Evolutionary conservation across 1,139 yeast species (phyloP).

Genomic region (Cylindricascospora bacillispora): DNA sequence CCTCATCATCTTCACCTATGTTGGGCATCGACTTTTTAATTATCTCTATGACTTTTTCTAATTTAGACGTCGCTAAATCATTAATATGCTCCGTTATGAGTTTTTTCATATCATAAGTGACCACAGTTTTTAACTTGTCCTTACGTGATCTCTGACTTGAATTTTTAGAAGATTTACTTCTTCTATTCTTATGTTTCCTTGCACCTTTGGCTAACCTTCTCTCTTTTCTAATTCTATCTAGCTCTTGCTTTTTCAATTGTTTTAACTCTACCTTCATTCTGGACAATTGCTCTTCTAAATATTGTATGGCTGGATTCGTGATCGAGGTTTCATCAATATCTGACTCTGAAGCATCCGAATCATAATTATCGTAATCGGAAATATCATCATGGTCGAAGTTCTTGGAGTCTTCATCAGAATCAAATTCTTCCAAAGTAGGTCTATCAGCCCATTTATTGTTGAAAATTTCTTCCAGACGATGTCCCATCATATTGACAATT

Average conservation of each 20-base stretch:
- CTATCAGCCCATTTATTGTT: constrained; percentile 82
- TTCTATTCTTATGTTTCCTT: constrained; percentile 13
- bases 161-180: constrained; percentile 5
- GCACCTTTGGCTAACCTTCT: constrained; percentile 26
- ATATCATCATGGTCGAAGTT: constrained; percentile 2
- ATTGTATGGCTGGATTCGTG: constrained; percentile 80
- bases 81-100: constrained; percentile 82
- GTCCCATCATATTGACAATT: constrained; percentile 93
- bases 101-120: constrained; percentile 93
- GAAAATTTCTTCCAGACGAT: constrained; percentile 71
- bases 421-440: constrained; percentile 39
- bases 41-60: constrained; percentile 73
- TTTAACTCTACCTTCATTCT: constrained; percentile 80
- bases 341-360: constrained; percentile 39
- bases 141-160: constrained; percentile 16
- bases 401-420: constrained; percentile 13
- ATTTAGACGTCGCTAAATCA: constrained; percentile 59
- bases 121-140: constrained; percentile 31
- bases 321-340: constrained; percentile 61
- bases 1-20: constrained; percentile 59
- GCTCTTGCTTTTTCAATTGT: constrained; percentile 64
- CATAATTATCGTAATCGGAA: constrained; percentile 25
- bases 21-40: constrained; percentile 84
- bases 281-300: constrained; percentile 72
- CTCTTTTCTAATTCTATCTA: constrained; percentile 40